Base-by-base conservation (phyloP, 2,329 filamentous ascomycete species). In the Penicillium capsulatum region DNA sequence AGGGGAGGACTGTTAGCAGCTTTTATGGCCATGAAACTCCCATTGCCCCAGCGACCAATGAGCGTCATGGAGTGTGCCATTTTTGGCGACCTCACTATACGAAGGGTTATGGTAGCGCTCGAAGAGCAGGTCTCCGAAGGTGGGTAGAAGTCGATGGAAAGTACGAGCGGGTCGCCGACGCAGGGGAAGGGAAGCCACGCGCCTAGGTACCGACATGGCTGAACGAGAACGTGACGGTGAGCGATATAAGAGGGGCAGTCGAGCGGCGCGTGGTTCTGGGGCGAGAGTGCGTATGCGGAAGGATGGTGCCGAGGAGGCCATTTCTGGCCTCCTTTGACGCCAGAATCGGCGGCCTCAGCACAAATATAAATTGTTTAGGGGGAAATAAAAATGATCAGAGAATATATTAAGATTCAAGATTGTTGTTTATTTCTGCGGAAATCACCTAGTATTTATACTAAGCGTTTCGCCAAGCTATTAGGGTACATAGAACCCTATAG, bases 291-390 rank as follows among this genome's bases (percentile, higher is more conserved):
- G 40, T 44, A 34, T 35, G 35, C 24, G 38, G 24, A 44, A 27
- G 34, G 36, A 7, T 29, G n/a, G 35, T 49, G 47, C 44, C 37
- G 30, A 38, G 37, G 40, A 34, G 29, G 40, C 46, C 43, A 46
- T 31, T 44, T 42, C 36, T 38, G 34, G 46, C 46, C 19, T 35
- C 36, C 17, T 37, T 37, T 33, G 33, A 40, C 4, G 44, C 42
- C 31, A 41, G 44, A 41, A 38, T 19, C 32, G 36, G 40, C 44
- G 31, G 40, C 28, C 44, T 40, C 40, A 31, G 37, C 37, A 47
- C 34, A 47, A 47, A 47, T 47, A 37, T 7, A 34, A 34, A 34
- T 41, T 47, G 36, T 47, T 44, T n/a, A n/a, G n/a, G n/a, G n/a
- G n/a, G n/a, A n/a, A n/a, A n/a, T n/a, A n/a, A n/a, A n/a, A n/a